A percentile compares a stretch with the other conserved stretches of the same genome.
Conservation (phyloP, 768 basidiomycete genomes). For the Phanerochaete sordida region DNA sequence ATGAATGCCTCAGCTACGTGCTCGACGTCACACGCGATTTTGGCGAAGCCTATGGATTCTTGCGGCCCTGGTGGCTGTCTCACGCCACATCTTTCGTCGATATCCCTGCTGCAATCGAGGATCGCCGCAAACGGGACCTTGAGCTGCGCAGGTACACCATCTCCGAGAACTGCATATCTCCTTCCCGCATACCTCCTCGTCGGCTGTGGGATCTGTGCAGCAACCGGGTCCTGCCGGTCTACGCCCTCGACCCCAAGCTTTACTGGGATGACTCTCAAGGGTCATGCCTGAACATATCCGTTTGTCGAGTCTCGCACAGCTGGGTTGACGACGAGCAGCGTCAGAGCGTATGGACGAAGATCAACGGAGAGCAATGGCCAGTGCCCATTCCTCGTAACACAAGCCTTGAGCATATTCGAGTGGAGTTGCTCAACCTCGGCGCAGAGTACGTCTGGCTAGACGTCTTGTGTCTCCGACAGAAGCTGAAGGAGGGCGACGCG, state of each 20-base stretch:
- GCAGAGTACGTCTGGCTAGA: not conserved
- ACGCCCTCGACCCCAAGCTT: not conserved
- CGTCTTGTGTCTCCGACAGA: not conserved
- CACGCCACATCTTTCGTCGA: not conserved
- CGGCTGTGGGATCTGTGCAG: not conserved
- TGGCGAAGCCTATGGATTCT: not conserved
- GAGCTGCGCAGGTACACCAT: not conserved
- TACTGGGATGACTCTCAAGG: too few species aligned
- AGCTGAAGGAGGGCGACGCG: not conserved
- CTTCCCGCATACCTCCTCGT: not conserved
- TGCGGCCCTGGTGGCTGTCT: not conserved
- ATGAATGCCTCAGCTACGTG: too few species aligned
- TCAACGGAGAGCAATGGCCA: not conserved
- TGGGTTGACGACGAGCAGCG: not conserved
- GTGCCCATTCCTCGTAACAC: not conserved
- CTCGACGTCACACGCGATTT: not conserved
- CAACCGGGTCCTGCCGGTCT: not conserved
- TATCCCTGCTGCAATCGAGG: not conserved
- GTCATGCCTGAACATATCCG: too few species aligned
- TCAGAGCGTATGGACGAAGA: not conserved
- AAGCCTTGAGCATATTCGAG: not conserved
- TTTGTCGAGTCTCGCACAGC: not conserved
- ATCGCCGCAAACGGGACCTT: not conserved
- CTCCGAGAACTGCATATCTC: not conserved
- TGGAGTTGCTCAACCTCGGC: not conserved